These are phyloP conservation scores for Leccinum huronense DNA, from an alignment of 1,284 basidiomycete species.

Conservation along the genomic window DNA sequence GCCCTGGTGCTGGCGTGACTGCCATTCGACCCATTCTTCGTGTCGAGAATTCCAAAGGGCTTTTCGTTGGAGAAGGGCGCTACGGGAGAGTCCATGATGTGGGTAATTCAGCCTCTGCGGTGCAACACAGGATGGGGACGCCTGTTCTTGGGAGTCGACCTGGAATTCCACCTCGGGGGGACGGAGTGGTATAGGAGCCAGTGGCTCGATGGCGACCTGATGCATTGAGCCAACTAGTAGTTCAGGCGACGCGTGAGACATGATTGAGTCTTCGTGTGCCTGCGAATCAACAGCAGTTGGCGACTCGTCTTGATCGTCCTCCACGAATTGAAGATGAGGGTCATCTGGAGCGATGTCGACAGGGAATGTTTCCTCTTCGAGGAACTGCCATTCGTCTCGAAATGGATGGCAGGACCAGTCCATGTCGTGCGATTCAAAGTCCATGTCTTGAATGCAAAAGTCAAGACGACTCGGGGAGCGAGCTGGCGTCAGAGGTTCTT, in stretches of 20 bases:
- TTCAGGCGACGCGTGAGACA: constrained; percentile 1
- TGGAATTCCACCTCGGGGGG: constrained; percentile 11
- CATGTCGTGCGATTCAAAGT: constrained; percentile 8
- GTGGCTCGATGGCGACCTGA: constrained; percentile 8
- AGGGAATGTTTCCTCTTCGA: constrained; percentile 13
- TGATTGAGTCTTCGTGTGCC: constrained; percentile 3
- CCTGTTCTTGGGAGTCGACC: constrained; percentile 6
- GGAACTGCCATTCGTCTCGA: constrained; percentile 2
- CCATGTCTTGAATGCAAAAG: constrained; percentile 24
- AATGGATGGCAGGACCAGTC: constrained; percentile 16
- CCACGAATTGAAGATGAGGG: constrained; percentile 1
- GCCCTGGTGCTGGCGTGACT: constrained; percentile 25
- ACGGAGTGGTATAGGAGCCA: constrained; percentile 27
- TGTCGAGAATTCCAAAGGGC: constrained; percentile 56
- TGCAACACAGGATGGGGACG: constrained; percentile 8
- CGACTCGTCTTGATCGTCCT: constrained; percentile 1
- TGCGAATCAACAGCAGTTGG: constrained; percentile 12
- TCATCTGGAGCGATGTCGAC: constrained; percentile 7
- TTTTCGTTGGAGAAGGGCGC: constrained; percentile 55
- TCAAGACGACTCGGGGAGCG: constrained; percentile 38
- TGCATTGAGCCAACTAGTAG: constrained; percentile 8
- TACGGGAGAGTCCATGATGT: constrained; percentile 59
- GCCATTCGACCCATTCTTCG: constrained; percentile 47
- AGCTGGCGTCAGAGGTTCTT: constrained; percentile 18
- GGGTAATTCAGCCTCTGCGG: constrained; percentile 28